Evolutionary conservation across 495 filamentous ascomycete species (phyloP).

Genomic region (Hypomontagnella submonticulosa): DNA sequence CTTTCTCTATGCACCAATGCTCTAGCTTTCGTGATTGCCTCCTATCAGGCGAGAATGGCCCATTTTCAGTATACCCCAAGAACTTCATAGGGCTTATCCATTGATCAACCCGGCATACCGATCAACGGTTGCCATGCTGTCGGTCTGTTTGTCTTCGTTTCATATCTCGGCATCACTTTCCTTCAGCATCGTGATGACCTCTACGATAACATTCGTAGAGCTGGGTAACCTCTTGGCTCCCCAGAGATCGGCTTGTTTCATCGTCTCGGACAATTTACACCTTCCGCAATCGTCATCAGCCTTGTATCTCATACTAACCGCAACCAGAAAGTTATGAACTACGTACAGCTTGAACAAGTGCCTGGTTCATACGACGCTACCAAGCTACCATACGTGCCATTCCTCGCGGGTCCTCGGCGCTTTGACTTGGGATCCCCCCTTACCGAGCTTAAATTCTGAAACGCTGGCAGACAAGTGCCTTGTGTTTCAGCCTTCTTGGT

Average conservation of each 20-base stretch:
- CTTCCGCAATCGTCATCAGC: slow-evolving; percentile 41
- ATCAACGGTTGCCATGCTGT: slow-evolving; percentile 16
- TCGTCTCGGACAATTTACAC: slow-evolving; percentile 44
- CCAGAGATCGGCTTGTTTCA: slow-evolving; percentile 45
- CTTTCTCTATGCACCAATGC: not conserved
- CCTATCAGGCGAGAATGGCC: not conserved
- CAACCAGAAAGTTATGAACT: slow-evolving; percentile 33
- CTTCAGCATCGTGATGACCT: slow-evolving; percentile 34
- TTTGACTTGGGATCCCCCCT: slow-evolving; percentile 30
- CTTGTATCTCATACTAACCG: slow-evolving; percentile 27
- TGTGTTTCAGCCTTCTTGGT: slow-evolving; percentile 42
- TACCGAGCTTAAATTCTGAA: slow-evolving; percentile 34
- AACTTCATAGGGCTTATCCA: slow-evolving; percentile 14
- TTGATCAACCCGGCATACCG: slow-evolving; percentile 4
- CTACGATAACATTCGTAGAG: slow-evolving; percentile 13
- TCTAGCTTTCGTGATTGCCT: slow-evolving; percentile 10
- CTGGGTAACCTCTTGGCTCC: slow-evolving; percentile 36
- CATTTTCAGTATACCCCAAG: slow-evolving; percentile 5
- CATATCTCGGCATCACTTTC: slow-evolving; percentile 40
- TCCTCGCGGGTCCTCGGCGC: slow-evolving; percentile 31
- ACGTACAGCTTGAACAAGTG: too few relatives aligned
- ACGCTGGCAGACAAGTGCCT: slow-evolving; percentile 39
- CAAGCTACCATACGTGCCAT: slow-evolving; percentile 27
- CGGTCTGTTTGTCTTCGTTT: slow-evolving; percentile 39
- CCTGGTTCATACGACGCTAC: slow-evolving; percentile 32